Base-by-base conservation (phyloP, 208 protist species). In the Trypanosoma theileri region DNA sequence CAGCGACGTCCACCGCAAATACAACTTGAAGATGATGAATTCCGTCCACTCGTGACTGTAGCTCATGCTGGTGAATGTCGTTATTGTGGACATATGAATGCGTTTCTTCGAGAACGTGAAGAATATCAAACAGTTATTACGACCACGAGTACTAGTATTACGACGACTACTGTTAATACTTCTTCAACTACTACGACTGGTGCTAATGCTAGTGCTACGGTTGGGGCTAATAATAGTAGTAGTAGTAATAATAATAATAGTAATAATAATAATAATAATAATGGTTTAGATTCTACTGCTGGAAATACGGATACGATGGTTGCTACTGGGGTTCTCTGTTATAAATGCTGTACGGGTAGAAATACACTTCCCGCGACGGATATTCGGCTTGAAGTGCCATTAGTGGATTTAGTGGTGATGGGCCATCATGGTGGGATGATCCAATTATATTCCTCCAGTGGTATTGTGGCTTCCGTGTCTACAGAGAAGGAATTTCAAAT, bases 301-400 rank as follows among this genome's bases (percentile, higher is more conserved):
- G 28, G 28, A 35, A 6, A 35, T 35, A 35, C 1, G 1, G 69
- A 64, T 63, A 4, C 28, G 28, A 14, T 44, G 66, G 60, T 69
- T 66, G 63, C 21, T 66, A 60, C 21, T n/a, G 89, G 89, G 11
- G 72, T 77, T 8, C 68, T 92, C 26, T 95, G 89, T 74, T 91
- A 89, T 79, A 76, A 73, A 50, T 95, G 89, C 69, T 92, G 86
- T 74, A 95, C 86, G 9, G 89, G 89, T n/a, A 63, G 73, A 42
- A 74, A 68, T 11, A 52, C 66, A n/a, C 41, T 92, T 35, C 82
- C 87, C 13, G 70, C 81, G 60, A 86, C 81, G 17, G 80, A 90
- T 53, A 68, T 92, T 21, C 78, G 81, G 1, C 72, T 90, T 28
- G 79, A 91, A 56, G 67, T 95, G 46, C 77, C 83, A 45, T 52